Percentiles rank a stretch among this genome's conserved stretches.
phyloP scores from a whole-genome alignment of 2,329 filamentous ascomycete genomes.

The Remersonia thermophila region DNA sequence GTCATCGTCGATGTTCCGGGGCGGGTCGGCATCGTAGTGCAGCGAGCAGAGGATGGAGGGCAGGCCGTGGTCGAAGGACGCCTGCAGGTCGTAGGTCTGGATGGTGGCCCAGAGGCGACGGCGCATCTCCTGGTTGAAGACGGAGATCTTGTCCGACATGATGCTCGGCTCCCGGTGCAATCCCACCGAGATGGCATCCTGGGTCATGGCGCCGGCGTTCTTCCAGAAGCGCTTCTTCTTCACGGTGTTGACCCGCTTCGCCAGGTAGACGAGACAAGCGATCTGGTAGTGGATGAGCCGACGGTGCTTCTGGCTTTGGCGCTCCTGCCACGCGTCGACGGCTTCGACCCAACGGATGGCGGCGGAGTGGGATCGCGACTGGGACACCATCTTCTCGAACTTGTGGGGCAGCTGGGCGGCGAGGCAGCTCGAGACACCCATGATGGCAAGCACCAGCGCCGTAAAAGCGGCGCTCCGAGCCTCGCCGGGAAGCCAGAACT shows the following conservation, averaged over 20 bases:
- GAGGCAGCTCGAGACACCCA: slow-evolving; percentile 46
- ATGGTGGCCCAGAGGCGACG: slow-evolving; percentile 49
- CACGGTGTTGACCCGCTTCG: slow-evolving; percentile 49
- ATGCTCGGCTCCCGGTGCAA: slow-evolving; percentile 47
- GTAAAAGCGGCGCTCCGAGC: slow-evolving; percentile 42
- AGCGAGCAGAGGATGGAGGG: slow-evolving; percentile 46
- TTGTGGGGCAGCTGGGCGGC: slow-evolving; percentile 39
- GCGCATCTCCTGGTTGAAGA: slow-evolving; percentile 51
- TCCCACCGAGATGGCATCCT: slow-evolving; percentile 45
- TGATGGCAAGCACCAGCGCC: slow-evolving; percentile 45
- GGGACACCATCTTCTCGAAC: slow-evolving; percentile 47
- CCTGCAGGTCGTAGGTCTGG: slow-evolving; percentile 49
- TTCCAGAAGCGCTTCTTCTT: slow-evolving; percentile 56
- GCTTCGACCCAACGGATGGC: slow-evolving; percentile 45
- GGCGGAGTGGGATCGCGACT: slow-evolving; percentile 32
- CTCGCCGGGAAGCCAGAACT: slow-evolving; percentile 38
- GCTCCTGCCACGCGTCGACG: slow-evolving; percentile 40
- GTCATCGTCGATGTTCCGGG: slow-evolving; percentile 45
- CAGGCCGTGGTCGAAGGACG: slow-evolving; percentile 47
- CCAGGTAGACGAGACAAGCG: slow-evolving; percentile 45
- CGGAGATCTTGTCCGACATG: slow-evolving; percentile 41
- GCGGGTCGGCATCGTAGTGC: slow-evolving; percentile 42
- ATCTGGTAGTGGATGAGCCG: slow-evolving; percentile 50
- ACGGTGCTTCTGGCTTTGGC: slow-evolving; percentile 50
- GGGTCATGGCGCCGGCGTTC: slow-evolving; percentile 41